Base-by-base conservation (phyloP, 345 rosid genomes). In the Populus euphratica region DNA sequence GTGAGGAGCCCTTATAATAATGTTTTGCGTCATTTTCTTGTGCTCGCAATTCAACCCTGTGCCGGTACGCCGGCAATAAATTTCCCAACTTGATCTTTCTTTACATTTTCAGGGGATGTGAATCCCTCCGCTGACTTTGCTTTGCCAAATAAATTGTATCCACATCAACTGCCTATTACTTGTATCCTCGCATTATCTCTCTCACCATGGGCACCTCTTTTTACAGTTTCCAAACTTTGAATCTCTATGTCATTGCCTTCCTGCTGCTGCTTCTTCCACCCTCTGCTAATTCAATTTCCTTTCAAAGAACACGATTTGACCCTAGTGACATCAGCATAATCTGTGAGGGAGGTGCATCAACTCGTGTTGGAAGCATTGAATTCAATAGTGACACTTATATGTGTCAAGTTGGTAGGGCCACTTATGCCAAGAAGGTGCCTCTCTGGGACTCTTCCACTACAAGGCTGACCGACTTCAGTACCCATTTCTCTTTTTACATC, bases 301-400 rank as follows among this genome's bases (percentile, higher is more conserved):
- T 59, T 21, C 23, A 73, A 16, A 79, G 66, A 54, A n/a, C 81
- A 5, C 69, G 72, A 1, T 83, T 81, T 36, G 23, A 83, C 29
- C 20, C 43, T 12, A 18, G 21, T 1, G 79, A 69, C 29, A 13
- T 38, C 79, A 69, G 44, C 52, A 41, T 77, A 43, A 49, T 29
- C 29, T 83, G 74, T 70, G 64, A 80, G 23, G 83, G 85, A 44
- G 85, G 84, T 20, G 87, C 84, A 3, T 54, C 23, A 11, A 69
- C 75, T 11, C 12, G 25, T 1, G 78, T 72, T 9, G 87, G 86
- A 27, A 35, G 47, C 0, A 36, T 81, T 25, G 80, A 76, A 18
- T 49, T 86, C 3, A 81, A 64, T n/a, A 65, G 66, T 4, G 29
- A 41, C 49, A 44, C 50, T 56, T 83, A 77, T 35, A 17, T 50